Base-by-base conservation (phyloP, 164 flowering plant genomes). In the Brasenia schreberi region DNA sequence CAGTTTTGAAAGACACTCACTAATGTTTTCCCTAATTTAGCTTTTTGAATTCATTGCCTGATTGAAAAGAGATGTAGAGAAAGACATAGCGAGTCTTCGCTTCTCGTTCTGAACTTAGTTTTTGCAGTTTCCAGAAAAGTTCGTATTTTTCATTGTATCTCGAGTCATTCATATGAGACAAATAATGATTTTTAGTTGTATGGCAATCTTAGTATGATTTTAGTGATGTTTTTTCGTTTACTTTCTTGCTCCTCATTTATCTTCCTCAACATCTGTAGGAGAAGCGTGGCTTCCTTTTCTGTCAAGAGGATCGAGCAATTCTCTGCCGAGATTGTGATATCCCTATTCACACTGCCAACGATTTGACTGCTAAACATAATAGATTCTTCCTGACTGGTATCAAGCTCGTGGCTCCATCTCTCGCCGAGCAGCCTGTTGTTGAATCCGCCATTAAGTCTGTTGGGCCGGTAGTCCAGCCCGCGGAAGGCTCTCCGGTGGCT, bases 281-380 rank as follows among this genome's bases (percentile, higher is more conserved):
- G 67, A 86, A 74, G 67, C 72, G 89, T 45, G 98, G 89, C n/a
- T 83, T 93, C 67, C 70, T 88, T 74, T 93, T 93, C 71, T 93
- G 98, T 65, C 86, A 81, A 66, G 87, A 93, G 66, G 98, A 93
- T 73, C 75, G 97, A 64, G 96, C 98, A 6, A 83, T 90, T 53
- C 79, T 93, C 2, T 93, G 98, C 75, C 76, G 80, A 72, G 97
- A 88, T n/a, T 93, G 98, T 44, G 97, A 93, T 59, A n/a, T 75
- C 6, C 71, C 84, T 19, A 87, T 93, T 42, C 98, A 93, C 82
- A 70, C 77, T 1, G 87, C 88, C 5, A 93, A 87, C 66, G 86
- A 86, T 16, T 84, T 68, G 49, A 90, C 92, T 11, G 64, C 77
- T 73, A 88, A 85, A 49, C 98, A 93, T 65, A 76, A 72, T 60